Evolutionary conservation across 2,329 filamentous ascomycete genomes (phyloP), one percentile per base, ranked within the genome.

Genomic region (Apiospora hydei): DNA sequence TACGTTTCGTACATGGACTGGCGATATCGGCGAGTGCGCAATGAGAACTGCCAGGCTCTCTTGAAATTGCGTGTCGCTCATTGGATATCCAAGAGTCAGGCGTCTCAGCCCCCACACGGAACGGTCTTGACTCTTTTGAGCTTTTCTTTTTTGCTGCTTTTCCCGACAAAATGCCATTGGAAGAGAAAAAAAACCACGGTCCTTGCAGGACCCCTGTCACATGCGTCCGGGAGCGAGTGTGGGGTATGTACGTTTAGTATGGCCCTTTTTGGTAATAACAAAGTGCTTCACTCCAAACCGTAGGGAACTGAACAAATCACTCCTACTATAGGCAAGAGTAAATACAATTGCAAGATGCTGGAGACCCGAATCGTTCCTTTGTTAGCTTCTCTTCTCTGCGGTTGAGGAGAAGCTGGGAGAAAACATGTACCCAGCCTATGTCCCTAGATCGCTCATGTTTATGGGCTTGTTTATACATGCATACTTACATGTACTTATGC

Each of bases 191-290:
- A 68, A 68, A 46, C 16, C 24, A 47, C 18, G n/a, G 26, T 18
- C 66, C 26, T 67, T 67, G 64, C 38, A 46, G 24, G 64, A 67
- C 66, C 66, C 66, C 26, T 68, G 41, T 68, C 66, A 68, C 64
- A 68, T 68, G 41, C 66, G 30, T 18, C 26, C 14, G 38, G 38
- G 64, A 24, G 38, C 38, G 10, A 43, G 38, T 46, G 64, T 67
- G 64, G 64, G 64, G 38, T 67, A 43, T 46, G n/a, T 26, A 67
- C 64, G 51, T 57, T 38, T 61, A 61, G 53, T 21, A 61, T 61
- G 53, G 16, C 53, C 53, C 16, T 61, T 61, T 61, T 61, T 38
- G 53, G 53, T 7, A 57, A 61, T 61, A 61, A 61, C 53, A n/a
- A 61, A 38, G 26, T 38, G 53, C 53, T 61, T 38, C 53, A 21